Conservation (phyloP, 2,329 filamentous ascomycete genomes). For the Cladosporium velox region DNA sequence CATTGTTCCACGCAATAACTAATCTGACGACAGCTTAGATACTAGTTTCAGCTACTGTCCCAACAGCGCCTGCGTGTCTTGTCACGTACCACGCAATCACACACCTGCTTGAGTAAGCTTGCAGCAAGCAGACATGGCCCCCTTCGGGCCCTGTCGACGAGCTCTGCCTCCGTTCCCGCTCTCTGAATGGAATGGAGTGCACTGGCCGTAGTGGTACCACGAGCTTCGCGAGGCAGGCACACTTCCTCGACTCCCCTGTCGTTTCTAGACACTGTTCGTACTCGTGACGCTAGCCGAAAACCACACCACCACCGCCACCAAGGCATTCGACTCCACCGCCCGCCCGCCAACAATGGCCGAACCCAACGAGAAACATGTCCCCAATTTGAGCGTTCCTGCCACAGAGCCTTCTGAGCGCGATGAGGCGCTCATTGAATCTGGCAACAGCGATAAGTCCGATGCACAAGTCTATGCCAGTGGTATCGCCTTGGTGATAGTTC, state of each 20-base stretch:
- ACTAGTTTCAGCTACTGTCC: background rate
- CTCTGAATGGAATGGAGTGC: background rate
- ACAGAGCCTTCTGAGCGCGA: background rate
- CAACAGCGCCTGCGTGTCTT: background rate
- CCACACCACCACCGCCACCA: background rate
- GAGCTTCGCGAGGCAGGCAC: background rate
- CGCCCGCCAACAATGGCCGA: background rate
- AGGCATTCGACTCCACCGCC: background rate
- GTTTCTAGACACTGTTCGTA: background rate
- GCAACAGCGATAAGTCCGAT: background rate
- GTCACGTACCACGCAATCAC: background rate
- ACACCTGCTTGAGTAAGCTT: background rate
- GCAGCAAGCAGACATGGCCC: background rate
- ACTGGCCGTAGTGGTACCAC: background rate
- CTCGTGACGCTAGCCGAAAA: background rate
- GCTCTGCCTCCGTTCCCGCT: background rate
- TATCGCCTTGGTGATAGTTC: background rate
- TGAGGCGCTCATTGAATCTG: background rate
- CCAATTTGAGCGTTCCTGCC: background rate
- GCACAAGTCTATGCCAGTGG: background rate
- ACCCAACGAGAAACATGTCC: background rate
- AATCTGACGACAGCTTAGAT: too few relatives aligned
- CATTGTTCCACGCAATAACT: background rate
- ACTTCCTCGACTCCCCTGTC: background rate
- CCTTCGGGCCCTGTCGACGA: background rate